phyloP scores from a whole-genome alignment of 805 yeast species.

The Cyberlindnera nakhonratchasimensis region DNA sequence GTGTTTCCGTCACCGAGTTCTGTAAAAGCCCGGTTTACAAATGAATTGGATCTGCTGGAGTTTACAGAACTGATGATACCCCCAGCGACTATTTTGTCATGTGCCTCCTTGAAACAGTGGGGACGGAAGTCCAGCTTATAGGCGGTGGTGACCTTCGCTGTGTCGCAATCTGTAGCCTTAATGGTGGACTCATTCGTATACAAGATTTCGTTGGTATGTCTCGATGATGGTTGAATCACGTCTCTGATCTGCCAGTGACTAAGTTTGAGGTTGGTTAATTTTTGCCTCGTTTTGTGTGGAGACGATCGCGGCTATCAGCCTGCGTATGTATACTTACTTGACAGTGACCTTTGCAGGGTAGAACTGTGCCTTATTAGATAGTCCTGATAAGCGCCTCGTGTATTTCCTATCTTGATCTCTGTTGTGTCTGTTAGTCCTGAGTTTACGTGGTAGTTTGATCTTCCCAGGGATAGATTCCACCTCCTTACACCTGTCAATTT shows the following conservation, averaged over 20 bases:
- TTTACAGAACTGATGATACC: conserved; percentile 41
- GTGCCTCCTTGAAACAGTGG: conserved; percentile 59
- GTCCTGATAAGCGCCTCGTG: conserved; percentile 17
- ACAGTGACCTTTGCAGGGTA: conserved; percentile 34
- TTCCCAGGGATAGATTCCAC: too few species aligned
- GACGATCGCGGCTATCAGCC: too few species aligned
- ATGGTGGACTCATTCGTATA: conserved; percentile 59
- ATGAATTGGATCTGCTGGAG: conserved; percentile 10
- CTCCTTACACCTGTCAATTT: too few species aligned
- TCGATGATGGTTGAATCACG: conserved; percentile 51
- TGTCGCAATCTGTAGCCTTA: conserved; percentile 39
- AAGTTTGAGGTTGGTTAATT: background rate
- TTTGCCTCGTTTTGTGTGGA: conserved; percentile 8
- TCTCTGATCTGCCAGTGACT: conserved; percentile 82
- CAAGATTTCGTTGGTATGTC: conserved; percentile 41
- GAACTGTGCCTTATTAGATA: conserved; percentile 19
- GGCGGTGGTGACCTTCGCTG: conserved; percentile 34
- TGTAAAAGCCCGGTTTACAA: conserved; percentile 5
- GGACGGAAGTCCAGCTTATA: conserved; percentile 62
- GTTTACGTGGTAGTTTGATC: background rate
- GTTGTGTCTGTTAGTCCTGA: background rate
- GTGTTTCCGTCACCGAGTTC: conserved; percentile 25
- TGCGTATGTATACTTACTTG: conserved; percentile 28
- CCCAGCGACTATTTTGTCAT: conserved; percentile 52
- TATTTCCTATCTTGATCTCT: conserved; percentile 7